phyloP scores from a whole-genome alignment of 164 flowering plant species.

The Macadamia tetraphylla region DNA sequence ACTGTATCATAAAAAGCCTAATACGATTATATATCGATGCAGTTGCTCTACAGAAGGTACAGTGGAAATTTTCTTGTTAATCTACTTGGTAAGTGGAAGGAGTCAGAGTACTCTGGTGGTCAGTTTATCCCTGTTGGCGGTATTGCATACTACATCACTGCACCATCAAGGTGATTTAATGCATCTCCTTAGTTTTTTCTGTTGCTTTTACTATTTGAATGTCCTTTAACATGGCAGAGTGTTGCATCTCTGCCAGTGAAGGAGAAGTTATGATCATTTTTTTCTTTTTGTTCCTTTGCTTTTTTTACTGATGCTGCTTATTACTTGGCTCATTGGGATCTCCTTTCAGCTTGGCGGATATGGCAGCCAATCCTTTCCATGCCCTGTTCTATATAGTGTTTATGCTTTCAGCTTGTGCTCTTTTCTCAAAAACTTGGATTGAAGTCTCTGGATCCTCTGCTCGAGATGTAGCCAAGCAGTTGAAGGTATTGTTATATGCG shows the following conservation, averaged over 20 bases:
- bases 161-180: slow-evolving; percentile 51
- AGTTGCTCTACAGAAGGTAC: slow-evolving; percentile 57
- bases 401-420: slow-evolving; percentile 78
- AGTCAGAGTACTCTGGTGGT: slow-evolving; percentile 58
- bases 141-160: slow-evolving; percentile 62
- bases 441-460: slow-evolving; percentile 88
- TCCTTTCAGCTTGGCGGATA: slow-evolving; percentile 58
- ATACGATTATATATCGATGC: slow-evolving; percentile 5
- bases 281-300: not conserved
- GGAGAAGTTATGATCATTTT: not conserved
- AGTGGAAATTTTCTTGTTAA: slow-evolving; percentile 64
- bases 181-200: not conserved
- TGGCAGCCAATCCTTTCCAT: slow-evolving; percentile 75
- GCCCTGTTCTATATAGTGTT: slow-evolving; percentile 69
- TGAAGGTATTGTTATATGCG: slow-evolving; percentile 39
- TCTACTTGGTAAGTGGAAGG: slow-evolving; percentile 68
- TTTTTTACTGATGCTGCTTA: not conserved
- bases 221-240: too few relatives aligned
- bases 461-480: slow-evolving; percentile 78
- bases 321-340: slow-evolving; percentile 2
- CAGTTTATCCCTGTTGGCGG: slow-evolving; percentile 70
- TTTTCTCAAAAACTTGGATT: slow-evolving; percentile 84
- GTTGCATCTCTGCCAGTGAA: too few relatives aligned
- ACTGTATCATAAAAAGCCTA: not conserved
- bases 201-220: not conserved